phyloP scores from a whole-genome alignment of 208 protist species.

The Trypanosoma caninum region DNA sequence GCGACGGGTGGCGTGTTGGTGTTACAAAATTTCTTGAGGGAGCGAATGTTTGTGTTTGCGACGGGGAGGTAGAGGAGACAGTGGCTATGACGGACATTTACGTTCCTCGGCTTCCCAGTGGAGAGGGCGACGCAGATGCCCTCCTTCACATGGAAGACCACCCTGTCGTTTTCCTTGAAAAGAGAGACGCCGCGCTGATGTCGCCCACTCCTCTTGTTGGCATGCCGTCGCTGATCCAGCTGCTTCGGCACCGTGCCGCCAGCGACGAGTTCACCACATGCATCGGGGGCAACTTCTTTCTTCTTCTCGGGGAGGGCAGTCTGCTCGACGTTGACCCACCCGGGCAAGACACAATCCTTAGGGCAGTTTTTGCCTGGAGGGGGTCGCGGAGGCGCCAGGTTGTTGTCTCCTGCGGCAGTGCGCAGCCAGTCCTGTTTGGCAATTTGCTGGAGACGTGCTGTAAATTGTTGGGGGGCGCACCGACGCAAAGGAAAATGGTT shows the following conservation, averaged over 20 bases:
- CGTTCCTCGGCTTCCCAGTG: not conserved
- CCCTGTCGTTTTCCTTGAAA: slow-evolving; percentile 10
- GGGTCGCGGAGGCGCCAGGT: slow-evolving; percentile 6
- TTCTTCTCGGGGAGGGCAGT: slow-evolving; percentile 16
- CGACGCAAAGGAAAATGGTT: not conserved
- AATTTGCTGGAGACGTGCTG: not conserved
- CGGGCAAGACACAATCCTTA: slow-evolving; percentile 7
- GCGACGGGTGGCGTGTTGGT: slow-evolving; percentile 26
- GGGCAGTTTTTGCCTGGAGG: slow-evolving; percentile 12
- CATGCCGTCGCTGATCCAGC: slow-evolving; percentile 20
- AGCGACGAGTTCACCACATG: slow-evolving; percentile 1
- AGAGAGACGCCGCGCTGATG: slow-evolving; percentile 20
- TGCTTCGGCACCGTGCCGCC: slow-evolving; percentile 13
- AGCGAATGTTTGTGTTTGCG: not conserved
- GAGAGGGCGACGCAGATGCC: not conserved
- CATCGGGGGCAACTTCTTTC: slow-evolving; percentile 24
- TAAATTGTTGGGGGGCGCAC: not conserved
- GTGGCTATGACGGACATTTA: slow-evolving; percentile 12
- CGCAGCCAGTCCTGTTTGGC: not conserved
- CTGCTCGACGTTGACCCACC: not conserved
- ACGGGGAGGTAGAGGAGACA: slow-evolving; percentile 17
- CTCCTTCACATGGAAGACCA: slow-evolving; percentile 15
- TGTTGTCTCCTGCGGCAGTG: slow-evolving; percentile 7
- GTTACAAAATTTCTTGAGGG: slow-evolving; percentile 6
- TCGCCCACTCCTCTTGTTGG: slow-evolving; percentile 21